Percentiles rank a stretch among this genome's conserved stretches.
Conservation (phyloP, 306 rosid species). For the Malus asiatica region DNA sequence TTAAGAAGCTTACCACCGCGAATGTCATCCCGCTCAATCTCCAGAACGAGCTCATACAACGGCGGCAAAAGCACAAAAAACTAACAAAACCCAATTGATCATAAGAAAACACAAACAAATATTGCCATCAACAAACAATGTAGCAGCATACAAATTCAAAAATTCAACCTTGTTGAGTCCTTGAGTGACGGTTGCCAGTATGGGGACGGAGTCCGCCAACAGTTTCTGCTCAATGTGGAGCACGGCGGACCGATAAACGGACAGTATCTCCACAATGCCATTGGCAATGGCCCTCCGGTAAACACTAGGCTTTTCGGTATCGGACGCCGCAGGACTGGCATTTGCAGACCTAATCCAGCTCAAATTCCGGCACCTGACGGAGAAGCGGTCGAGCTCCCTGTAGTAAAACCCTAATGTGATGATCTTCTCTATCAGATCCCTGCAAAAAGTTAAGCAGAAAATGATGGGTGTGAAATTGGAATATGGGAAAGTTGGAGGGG, state of each 20-base stretch:
- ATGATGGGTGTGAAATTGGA: not conserved
- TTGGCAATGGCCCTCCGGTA: slow-evolving; percentile 86
- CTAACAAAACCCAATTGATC: slow-evolving; percentile 22
- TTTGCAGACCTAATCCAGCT: slow-evolving; percentile 76
- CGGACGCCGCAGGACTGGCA: slow-evolving; percentile 24
- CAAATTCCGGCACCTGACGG: slow-evolving; percentile 69
- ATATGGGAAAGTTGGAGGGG: not conserved
- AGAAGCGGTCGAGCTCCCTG: slow-evolving; percentile 80
- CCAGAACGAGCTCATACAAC: slow-evolving; percentile 60
- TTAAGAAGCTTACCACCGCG: slow-evolving; percentile 89
- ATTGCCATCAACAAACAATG: not conserved
- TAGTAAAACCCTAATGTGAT: slow-evolving; percentile 81
- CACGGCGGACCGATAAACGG: slow-evolving; percentile 76
- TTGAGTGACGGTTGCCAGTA: slow-evolving; percentile 76
- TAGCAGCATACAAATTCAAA: not conserved
- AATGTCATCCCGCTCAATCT: slow-evolving; percentile 82
- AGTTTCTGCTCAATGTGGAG: slow-evolving; percentile 81
- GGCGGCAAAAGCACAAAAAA: slow-evolving; percentile 88
- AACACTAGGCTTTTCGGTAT: slow-evolving; percentile 54
- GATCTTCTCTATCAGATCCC: slow-evolving; percentile 83
- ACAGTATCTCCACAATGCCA: slow-evolving; percentile 82
- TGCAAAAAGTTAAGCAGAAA: slow-evolving; percentile 19
- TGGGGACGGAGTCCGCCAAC: slow-evolving; percentile 73
- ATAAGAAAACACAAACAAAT: not conserved
- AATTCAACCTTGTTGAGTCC: slow-evolving; percentile 80